These are phyloP conservation scores for Protomyces arabidopsidicola DNA, from an alignment of 1,139 yeast genomes.

Conservation along the genomic window DNA sequence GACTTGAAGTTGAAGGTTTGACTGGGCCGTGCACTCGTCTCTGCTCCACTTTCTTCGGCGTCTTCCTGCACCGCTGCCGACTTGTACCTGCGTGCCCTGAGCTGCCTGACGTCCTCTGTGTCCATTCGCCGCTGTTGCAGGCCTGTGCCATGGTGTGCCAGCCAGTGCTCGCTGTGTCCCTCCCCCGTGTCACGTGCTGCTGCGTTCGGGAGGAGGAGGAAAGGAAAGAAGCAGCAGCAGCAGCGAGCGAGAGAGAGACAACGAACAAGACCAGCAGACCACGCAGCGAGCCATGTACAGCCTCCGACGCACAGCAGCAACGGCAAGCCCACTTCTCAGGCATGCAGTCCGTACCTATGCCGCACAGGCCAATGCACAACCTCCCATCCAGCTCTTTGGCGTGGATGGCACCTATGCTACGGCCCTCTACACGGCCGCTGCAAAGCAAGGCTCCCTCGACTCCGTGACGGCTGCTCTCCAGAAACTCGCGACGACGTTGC, in stretches of 20 bases:
- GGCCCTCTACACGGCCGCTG: constrained; percentile 89
- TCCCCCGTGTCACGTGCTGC: background rate
- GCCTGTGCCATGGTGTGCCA: no score
- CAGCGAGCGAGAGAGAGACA: background rate
- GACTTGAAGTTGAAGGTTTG: background rate
- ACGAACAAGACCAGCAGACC: background rate
- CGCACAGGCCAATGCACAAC: constrained; percentile 38
- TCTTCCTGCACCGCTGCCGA: background rate
- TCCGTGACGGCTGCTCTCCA: constrained; percentile 64
- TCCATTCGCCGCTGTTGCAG: background rate
- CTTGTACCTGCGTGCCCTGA: background rate
- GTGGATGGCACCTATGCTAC: constrained; percentile 75
- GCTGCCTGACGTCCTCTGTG: background rate
- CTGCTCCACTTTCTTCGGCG: background rate
- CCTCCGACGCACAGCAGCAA: constrained; percentile 10
- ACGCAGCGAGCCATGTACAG: background rate
- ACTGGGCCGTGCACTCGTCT: no score
- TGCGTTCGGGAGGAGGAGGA: background rate
- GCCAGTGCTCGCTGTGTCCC: no score
- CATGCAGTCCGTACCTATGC: constrained; percentile 14
- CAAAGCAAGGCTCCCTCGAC: constrained; percentile 72
- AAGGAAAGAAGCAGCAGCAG: background rate
- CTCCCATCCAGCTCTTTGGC: constrained; percentile 92
- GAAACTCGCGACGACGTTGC: constrained; percentile 54
- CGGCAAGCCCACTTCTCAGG: constrained; percentile 9